Evolutionary conservation across 805 yeast genomes (phyloP).

Genomic region (Phaffomyces antillensis): DNA sequence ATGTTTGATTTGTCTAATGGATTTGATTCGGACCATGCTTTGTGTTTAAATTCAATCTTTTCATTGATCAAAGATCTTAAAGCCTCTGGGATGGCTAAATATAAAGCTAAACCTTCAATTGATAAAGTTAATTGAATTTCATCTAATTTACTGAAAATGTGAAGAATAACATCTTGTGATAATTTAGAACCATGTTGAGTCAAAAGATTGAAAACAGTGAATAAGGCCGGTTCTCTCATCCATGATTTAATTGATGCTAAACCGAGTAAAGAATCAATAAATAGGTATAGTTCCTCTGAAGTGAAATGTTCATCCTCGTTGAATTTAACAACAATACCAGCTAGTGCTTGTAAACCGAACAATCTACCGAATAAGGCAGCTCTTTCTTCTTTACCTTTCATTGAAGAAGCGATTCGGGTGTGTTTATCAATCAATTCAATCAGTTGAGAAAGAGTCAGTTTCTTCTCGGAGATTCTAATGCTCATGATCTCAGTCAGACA

Average conservation of each 20-base stretch:
- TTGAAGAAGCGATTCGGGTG: conserved; percentile 33
- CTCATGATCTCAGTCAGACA: conserved; percentile 66
- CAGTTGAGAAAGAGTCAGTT: conserved; percentile 33
- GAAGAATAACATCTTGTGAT: conserved; percentile 13
- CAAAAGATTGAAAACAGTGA: conserved; percentile 57
- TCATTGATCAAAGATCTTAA: conserved; percentile 9
- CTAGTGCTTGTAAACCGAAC: conserved; percentile 74
- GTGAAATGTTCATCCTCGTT: conserved; percentile 5
- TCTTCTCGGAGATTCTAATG: conserved; percentile 26
- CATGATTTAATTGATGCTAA: conserved; percentile 66
- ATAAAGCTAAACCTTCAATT: conserved; percentile 75
- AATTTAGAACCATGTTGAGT: conserved; percentile 21
- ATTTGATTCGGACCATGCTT: conserved; percentile 60
- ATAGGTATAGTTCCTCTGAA: conserved; percentile 27
- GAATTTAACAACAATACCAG: conserved; percentile 31
- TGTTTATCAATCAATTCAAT: conserved; percentile 29
- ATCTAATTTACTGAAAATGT: conserved; percentile 38
- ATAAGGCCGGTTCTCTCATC: conserved; percentile 78
- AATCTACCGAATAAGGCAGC: conserved; percentile 74
- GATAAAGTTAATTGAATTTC: conserved; percentile 52
- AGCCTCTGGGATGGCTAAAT: conserved; percentile 41
- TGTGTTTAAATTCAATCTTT: conserved; percentile 12
- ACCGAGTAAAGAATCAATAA: conserved; percentile 43
- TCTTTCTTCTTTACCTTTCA: conserved; percentile 78
- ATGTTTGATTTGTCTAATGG: conserved; percentile 71